phyloP scores from a whole-genome alignment of 768 basidiomycete genomes.

The Neoboletus magnificus region DNA sequence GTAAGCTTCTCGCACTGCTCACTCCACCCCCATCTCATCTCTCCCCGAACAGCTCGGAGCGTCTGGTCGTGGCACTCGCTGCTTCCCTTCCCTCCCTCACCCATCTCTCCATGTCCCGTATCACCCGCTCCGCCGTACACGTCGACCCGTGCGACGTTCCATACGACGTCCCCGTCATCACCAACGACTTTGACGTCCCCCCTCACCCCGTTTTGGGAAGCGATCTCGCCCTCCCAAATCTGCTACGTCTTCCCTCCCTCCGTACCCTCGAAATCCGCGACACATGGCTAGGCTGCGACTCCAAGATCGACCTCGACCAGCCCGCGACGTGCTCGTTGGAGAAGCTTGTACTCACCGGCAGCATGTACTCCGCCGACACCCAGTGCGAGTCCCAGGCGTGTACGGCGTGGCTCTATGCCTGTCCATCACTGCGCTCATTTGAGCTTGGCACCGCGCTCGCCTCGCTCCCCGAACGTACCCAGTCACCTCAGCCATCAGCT shows the following conservation, averaged over 20 bases:
- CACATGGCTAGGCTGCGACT: slow-evolving; percentile 58
- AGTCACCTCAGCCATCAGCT: background rate
- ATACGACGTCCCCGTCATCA: slow-evolving; percentile 53
- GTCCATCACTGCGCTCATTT: slow-evolving; percentile 18
- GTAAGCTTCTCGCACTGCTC: slow-evolving; percentile 24
- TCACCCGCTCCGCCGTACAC: slow-evolving; percentile 66
- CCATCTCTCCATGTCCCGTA: slow-evolving; percentile 56
- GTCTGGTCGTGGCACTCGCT: slow-evolving; percentile 66
- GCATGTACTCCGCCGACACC: slow-evolving; percentile 25
- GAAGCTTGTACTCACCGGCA: slow-evolving; percentile 27
- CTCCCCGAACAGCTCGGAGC: slow-evolving; percentile 39
- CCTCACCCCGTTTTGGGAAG: slow-evolving; percentile 50
- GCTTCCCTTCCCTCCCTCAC: slow-evolving; percentile 53
- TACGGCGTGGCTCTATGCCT: slow-evolving; percentile 25
- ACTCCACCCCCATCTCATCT: background rate
- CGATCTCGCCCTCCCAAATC: slow-evolving; percentile 60
- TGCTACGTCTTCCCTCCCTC: slow-evolving; percentile 61
- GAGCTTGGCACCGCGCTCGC: slow-evolving; percentile 24
- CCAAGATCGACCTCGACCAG: slow-evolving; percentile 14
- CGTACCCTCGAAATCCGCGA: slow-evolving; percentile 61
- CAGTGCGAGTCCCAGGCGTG: slow-evolving; percentile 23
- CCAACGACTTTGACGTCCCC: slow-evolving; percentile 60
- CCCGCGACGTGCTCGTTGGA: slow-evolving; percentile 9
- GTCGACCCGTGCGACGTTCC: slow-evolving; percentile 45
- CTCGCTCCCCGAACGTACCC: background rate